Conservation (phyloP, 2,329 filamentous ascomycete species). For the Penicillium sp. region DNA sequence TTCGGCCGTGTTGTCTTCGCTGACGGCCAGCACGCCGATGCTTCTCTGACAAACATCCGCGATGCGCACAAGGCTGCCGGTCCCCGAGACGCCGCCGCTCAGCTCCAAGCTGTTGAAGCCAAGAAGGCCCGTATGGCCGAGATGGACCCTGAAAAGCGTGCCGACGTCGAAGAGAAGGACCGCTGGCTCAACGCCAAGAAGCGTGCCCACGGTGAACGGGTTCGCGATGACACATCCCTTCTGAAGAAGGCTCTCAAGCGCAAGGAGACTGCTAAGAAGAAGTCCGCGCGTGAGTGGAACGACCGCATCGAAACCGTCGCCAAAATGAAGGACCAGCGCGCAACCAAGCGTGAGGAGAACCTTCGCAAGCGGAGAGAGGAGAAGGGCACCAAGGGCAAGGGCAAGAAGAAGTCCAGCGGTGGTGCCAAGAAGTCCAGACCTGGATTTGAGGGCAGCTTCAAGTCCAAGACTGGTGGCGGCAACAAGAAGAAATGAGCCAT, state of each 20-base stretch:
- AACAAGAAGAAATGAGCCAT: conserved; percentile 42
- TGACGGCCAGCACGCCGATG: conserved; percentile 77
- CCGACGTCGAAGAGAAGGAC: conserved; percentile 90
- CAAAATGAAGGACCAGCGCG: conserved; percentile 73
- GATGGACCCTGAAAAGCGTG: conserved; percentile 76
- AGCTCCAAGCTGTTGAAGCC: conserved; percentile 80
- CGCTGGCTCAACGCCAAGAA: conserved; percentile 89
- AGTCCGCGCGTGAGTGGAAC: conserved; percentile 86
- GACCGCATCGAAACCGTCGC: conserved; percentile 71
- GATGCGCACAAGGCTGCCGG: conserved; percentile 75
- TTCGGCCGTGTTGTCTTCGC: conserved; percentile 91
- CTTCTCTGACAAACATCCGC: conserved; percentile 62
- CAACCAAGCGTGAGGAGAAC: conserved; percentile 80
- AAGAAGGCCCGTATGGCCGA: conserved; percentile 76
- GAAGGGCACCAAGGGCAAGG: conserved; percentile 58
- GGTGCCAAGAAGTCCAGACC: conserved; percentile 57
- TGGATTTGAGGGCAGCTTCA: conserved; percentile 73
- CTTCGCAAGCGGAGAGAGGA: conserved; percentile 72
- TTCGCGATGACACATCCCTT: conserved; percentile 79
- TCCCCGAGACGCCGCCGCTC: conserved; percentile 78
- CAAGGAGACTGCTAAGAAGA: conserved; percentile 84
- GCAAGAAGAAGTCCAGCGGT: conserved; percentile 41
- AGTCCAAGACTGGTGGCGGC: conserved; percentile 49
- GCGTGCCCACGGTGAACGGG: conserved; percentile 82
- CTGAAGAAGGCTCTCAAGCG: conserved; percentile 95